Base-by-base conservation (phyloP, 2,329 filamentous ascomycete genomes). In the Cercospora citrullina region DNA sequence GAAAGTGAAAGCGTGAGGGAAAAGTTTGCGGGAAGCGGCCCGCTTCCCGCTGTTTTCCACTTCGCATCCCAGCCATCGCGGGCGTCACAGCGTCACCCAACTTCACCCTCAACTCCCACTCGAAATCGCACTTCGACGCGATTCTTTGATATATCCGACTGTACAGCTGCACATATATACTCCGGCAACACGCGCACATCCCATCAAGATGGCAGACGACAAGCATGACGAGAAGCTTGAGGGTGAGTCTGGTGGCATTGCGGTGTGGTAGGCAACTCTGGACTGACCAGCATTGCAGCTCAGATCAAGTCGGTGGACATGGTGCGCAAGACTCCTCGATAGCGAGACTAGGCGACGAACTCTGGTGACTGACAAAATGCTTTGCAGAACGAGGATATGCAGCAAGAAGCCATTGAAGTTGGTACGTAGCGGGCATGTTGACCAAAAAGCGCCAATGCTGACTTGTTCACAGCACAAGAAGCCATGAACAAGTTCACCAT, bases 251-350 rank as follows among this genome's bases (percentile, higher is more conserved):
- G 65, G 60, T 42, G 63, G 53, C 53, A 51, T 42, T 14, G 60
- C 60, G 42, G 42, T 64, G 63, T 65, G 51, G 53, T 62, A 63
- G 39, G 48, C 31, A 39, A 23, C 58, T 36, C 58, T 39, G 51
- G 36, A 60, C 67, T 68, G 64, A 70, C 68, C 71, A 48, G 71
- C 68, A 48, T 28, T 76, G 73, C 77, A 99, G 95, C 93, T 71
- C 93, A 97, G 83, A 90, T 99, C 82, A 99, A 99, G 86, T 97
- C 94, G 75, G 94, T 93, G 68, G 95, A 99, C 80, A 99, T 99
- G 95, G 95, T 98, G 86, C 81, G 84, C 53, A 53, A n/a, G 7
- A 33, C 4, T 16, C 64, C 58, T 61, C 28, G 31, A 3, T 6
- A 26, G 45, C 30, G 5, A 65, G n/a, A n/a, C 7, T 36, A 14